Base-by-base conservation (phyloP, 2,329 filamentous ascomycete genomes). In the Colletotrichum higginsianum region DNA sequence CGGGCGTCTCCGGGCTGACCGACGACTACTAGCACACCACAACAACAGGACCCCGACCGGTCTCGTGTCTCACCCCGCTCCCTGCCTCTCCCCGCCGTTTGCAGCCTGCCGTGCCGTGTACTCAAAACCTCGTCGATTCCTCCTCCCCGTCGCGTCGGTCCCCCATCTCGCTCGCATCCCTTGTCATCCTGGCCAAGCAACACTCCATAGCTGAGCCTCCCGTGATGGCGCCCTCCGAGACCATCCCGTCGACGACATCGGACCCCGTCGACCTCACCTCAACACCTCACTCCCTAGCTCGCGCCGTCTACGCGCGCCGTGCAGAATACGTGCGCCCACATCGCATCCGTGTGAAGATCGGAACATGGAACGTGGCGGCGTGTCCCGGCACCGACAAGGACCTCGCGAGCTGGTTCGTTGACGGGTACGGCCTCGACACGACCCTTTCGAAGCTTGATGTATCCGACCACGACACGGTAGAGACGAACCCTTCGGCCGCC, bases 301-400 rank as follows among this genome's bases (percentile, higher is more conserved):
- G 85, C 73, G 89, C 89, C 40, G 85, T 98, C 49, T 89, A 92
- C 78, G 91, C 93, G 49, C 89, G 96, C 65, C 89, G 91, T 77
- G 84, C 89, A 60, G 95, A 98, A 80, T 99, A 95, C 80, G 92
- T 93, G 35, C 89, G 91, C 47, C 89, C 91, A 53, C 91, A 91
- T 79, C 88, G 88, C 61, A 90, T 98, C 76, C 92, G 91, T 75
- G 89, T 99, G 81, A 98, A 98, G 82, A 88, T 99, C 62, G 96
- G 96, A 52, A 93, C 94, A 0, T 99, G 96, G 96, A 99, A 99
- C 82, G 94, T 98, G 18, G 96, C 95, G 4, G 91, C 92, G 1
- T 91, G 93, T 74, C 90, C 93, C 15, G 94, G 93, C 30, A 95
- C 94, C 0, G 95, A 98, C 80, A 93, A 94, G 75, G 96, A 98